Evolutionary conservation across 768 basidiomycete species (phyloP), one percentile per base, ranked within the genome.

Genomic region (Trametes sanguinea): DNA sequence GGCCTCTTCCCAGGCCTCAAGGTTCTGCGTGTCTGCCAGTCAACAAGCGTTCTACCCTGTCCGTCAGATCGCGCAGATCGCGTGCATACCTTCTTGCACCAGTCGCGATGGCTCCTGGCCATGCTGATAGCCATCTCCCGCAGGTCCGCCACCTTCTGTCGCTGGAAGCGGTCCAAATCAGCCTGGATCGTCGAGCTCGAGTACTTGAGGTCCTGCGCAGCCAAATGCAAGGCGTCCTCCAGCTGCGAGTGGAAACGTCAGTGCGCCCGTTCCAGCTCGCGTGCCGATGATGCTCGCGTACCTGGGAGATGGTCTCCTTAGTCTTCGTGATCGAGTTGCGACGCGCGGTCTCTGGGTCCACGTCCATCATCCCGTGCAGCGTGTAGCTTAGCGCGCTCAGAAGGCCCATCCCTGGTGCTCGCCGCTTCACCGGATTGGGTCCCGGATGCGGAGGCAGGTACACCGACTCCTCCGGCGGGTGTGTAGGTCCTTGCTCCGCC

Each of bases 351-450:
- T 98, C 97, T 2, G 97, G 97, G 76, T 99, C 97, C 16, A 92
- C 92, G 68, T 99, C 97, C 89, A 99, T 98, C 88, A 98, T 95
- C 4, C 96, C 95, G 67, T 95, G 94, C 57, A 99, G 74, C 27
- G 95, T 95, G 75, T 97, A 95, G 70, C 90, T 94, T 45, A 99
- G 78, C 14, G 97, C 97, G 67, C 87, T 94, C 39, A 99, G 69
- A 27, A 99, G 76, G 17, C 93, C 95, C 82, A 92, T 92, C 6
- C 90, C 91, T 56, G 90, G 89, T 11, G 86, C 77, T 59, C 83
- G 82, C 55, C 82, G 76, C 72, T 81, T 80, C 37, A 82, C 76
- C 55, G 89, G 88, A 68, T 82, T 90, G 14, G 88, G 87, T 6
- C 89, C 90, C n/a, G 89, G 91, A 71, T 90, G 90, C 6, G 90